Conservation (phyloP, 2,329 filamentous ascomycete species). For the Aspergillus pseudonomiae region DNA sequence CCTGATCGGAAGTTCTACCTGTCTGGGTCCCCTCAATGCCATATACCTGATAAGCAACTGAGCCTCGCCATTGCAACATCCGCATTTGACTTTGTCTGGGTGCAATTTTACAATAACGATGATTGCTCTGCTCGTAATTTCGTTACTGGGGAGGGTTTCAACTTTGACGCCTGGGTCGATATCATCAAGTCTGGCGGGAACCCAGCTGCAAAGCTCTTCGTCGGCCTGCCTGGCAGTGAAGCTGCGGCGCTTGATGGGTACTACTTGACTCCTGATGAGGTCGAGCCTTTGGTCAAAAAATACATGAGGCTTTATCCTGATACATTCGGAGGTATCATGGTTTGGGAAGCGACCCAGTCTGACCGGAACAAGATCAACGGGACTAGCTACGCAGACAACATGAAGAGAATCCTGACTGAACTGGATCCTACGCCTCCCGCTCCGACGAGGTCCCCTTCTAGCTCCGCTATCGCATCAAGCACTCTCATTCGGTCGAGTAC, state of each 20-base stretch:
- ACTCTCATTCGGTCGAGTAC: constrained; percentile 5
- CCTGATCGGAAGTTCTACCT: constrained; percentile 50
- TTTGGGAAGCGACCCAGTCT: constrained; percentile 60
- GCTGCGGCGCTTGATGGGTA: constrained; percentile 34
- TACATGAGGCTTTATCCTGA: constrained; percentile 44
- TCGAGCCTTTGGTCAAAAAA: constrained; percentile 47
- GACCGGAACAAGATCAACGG: constrained; percentile 49
- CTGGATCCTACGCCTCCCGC: constrained; percentile 29
- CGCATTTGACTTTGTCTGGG: constrained; percentile 57
- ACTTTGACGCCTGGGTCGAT: constrained; percentile 51
- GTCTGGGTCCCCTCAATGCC: constrained; percentile 58
- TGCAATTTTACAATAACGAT: constrained; percentile 60
- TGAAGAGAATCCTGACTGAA: constrained; percentile 48
- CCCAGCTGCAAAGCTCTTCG: constrained; percentile 55
- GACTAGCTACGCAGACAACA: constrained; percentile 50
- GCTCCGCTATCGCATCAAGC: constrained; percentile 2
- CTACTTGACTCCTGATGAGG: constrained; percentile 54
- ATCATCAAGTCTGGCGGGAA: constrained; percentile 41
- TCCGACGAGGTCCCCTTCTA: constrained; percentile 19
- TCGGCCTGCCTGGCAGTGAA: constrained; percentile 52
- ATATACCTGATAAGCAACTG: constrained; percentile 52
- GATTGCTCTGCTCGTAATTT: constrained; percentile 54
- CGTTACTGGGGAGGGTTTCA: constrained; percentile 45
- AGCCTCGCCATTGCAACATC: constrained; percentile 48
- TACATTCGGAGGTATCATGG: constrained; percentile 62